Conservation (phyloP, 495 filamentous ascomycete species). For the Penicillium steckii region DNA sequence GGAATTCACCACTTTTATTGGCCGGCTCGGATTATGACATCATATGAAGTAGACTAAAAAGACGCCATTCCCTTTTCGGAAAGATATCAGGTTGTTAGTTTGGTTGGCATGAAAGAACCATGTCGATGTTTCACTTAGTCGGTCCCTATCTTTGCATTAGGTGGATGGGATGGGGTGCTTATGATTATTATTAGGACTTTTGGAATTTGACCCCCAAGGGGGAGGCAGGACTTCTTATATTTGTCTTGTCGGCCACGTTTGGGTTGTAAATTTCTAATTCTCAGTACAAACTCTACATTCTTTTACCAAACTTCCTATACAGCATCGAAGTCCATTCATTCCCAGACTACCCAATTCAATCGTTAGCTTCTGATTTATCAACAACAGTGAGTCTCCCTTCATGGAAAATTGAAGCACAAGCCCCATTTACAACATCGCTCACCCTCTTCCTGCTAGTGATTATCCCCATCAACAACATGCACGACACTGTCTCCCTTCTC, state of each 20-base stretch:
- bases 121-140: conserved; percentile 6
- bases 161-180: not conserved
- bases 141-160: not conserved
- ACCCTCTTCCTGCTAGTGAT: too few species aligned
- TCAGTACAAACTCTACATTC: not conserved
- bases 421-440: too few species aligned
- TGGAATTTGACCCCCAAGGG: not conserved
- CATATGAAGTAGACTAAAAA: conserved; percentile 6
- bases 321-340: too few species aligned
- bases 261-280: not conserved
- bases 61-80: conserved; percentile 17
- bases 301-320: not conserved
- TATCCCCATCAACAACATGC: conserved; percentile 5
- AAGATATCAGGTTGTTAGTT: conserved; percentile 10
- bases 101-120: not conserved
- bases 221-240: not conserved
- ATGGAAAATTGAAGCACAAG: too few species aligned
- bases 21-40: conserved; percentile 28
- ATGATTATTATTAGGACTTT: not conserved
- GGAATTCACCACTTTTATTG: conserved; percentile 7
- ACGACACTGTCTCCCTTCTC: conserved; percentile 4
- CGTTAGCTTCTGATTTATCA: too few species aligned
- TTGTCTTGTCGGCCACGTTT: not conserved
- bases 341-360: not conserved
- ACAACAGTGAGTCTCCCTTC: too few species aligned